Evolutionary conservation across 352 stramenopile genomes (phyloP).

Genomic region (Pilasporangium apinafurcum): DNA sequence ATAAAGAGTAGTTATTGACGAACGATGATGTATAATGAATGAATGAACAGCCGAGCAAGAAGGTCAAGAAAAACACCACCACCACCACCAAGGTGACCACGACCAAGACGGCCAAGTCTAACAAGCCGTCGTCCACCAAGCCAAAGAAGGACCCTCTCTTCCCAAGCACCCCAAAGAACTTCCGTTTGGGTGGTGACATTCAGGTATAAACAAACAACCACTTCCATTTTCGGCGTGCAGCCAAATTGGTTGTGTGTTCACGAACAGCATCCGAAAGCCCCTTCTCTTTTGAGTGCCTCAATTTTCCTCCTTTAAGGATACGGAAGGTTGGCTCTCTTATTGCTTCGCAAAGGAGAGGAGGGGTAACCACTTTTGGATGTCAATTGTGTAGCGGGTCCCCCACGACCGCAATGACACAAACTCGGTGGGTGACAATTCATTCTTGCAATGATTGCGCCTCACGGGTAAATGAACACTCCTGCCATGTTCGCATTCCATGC

Average conservation of each 20-base stretch:
- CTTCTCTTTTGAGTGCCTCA: no score
- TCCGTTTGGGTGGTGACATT: conserved; percentile 95
- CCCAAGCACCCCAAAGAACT: conserved; percentile 90
- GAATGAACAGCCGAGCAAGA: conserved; percentile 85
- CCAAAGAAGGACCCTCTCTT: conserved; percentile 94
- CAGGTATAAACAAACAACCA: conserved; percentile 69
- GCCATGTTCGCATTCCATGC: conserved; percentile 19
- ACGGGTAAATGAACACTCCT: conserved; percentile 7
- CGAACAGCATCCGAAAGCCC: conserved; percentile 2
- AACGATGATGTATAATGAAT: conserved; percentile 7
- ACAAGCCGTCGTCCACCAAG: conserved; percentile 48
- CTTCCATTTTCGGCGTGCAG: conserved; percentile 3
- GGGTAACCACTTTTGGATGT: no score
- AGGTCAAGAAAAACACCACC: conserved; percentile 58
- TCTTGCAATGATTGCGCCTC: conserved; percentile 3
- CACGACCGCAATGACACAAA: conserved; percentile 92
- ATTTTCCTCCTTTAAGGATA: no score
- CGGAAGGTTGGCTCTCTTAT: no score
- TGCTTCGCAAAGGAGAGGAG: no score
- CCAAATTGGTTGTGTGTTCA: no score
- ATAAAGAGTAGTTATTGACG: background rate
- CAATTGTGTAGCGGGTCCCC: conserved; percentile 86
- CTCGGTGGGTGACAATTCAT: conserved; percentile 75
- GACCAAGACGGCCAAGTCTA: conserved; percentile 65
- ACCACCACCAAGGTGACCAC: conserved; percentile 50